Conservation (phyloP, 2,329 filamentous ascomycete species). For the Microdochium bolleyi region DNA sequence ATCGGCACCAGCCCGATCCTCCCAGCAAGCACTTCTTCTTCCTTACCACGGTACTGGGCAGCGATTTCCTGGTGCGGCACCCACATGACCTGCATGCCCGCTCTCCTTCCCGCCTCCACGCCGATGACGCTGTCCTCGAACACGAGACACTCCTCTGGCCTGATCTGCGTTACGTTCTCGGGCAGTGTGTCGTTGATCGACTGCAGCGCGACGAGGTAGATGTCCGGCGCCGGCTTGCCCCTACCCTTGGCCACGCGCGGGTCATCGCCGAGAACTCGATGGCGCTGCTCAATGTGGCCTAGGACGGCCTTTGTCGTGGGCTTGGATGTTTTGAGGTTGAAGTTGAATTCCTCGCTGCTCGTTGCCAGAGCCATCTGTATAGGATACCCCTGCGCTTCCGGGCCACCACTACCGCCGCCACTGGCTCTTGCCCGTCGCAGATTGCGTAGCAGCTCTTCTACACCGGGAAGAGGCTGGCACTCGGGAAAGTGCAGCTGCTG, state of each 20-base stretch:
- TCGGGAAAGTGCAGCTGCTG: slow-evolving; percentile 51
- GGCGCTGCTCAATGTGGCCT: slow-evolving; percentile 38
- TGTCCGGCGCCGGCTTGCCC: slow-evolving; percentile 67
- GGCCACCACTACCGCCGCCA: slow-evolving; percentile 10
- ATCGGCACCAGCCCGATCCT: slow-evolving; percentile 15
- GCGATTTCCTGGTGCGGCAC: slow-evolving; percentile 55
- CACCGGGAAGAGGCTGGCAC: slow-evolving; percentile 56
- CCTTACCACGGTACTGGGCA: slow-evolving; percentile 20
- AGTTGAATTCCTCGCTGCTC: slow-evolving; percentile 50
- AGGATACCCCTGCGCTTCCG: slow-evolving; percentile 5
- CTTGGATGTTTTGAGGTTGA: slow-evolving; percentile 48
- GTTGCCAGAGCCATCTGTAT: slow-evolving; percentile 61
- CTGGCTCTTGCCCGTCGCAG: slow-evolving; percentile 22
- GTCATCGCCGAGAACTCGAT: slow-evolving; percentile 59
- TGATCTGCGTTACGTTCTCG: slow-evolving; percentile 38
- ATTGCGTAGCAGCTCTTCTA: slow-evolving; percentile 41
- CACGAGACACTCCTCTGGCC: slow-evolving; percentile 60
- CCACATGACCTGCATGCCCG: slow-evolving; percentile 69
- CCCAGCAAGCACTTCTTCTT: slow-evolving; percentile 21
- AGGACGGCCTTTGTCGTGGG: slow-evolving; percentile 16
- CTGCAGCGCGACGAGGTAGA: slow-evolving; percentile 60
- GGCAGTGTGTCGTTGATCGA: slow-evolving; percentile 51
- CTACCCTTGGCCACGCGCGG: slow-evolving; percentile 50
- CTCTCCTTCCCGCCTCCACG: slow-evolving; percentile 61
- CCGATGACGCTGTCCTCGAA: slow-evolving; percentile 69